Percentiles rank a stretch among this genome's conserved stretches.
phyloP scores from a whole-genome alignment of 169 alveolate species.

The Cryptosporidium andersoni region DNA sequence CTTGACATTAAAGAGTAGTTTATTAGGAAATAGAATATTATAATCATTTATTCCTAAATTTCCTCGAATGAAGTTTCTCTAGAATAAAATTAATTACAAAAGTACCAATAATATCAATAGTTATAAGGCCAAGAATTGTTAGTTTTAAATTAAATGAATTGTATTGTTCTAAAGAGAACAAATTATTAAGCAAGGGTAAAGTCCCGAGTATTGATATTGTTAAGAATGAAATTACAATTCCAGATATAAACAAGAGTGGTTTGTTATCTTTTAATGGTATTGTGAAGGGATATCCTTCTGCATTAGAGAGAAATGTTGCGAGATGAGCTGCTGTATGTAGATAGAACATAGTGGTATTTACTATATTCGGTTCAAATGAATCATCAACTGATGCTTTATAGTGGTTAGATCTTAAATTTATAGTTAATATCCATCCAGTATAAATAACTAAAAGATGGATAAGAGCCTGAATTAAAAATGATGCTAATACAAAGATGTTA shows the following conservation, averaged over 20 bases:
- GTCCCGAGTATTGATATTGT: conserved; percentile 72
- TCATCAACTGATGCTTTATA: conserved; percentile 82
- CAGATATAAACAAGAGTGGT: conserved; percentile 69
- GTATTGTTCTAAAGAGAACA: conserved; percentile 74
- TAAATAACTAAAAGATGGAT: conserved; percentile 79
- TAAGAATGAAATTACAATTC: conserved; percentile 49
- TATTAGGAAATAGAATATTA: no score
- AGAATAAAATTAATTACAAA: conserved; percentile 14
- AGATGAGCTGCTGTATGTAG: conserved; percentile 81
- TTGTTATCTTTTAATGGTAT: conserved; percentile 79
- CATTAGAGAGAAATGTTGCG: conserved; percentile 84
- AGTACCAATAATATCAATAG: conserved; percentile 49
- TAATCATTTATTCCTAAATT: no score
- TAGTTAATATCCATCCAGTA: conserved; percentile 83
- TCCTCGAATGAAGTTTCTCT: background rate
- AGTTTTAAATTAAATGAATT: background rate
- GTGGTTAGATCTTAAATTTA: conserved; percentile 61
- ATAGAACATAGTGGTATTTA: conserved; percentile 86
- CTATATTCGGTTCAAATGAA: conserved; percentile 85
- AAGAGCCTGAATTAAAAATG: conserved; percentile 79
- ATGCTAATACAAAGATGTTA: conserved; percentile 58
- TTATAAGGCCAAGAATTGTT: conserved; percentile 1
- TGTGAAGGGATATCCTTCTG: conserved; percentile 88
- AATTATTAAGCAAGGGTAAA: conserved; percentile 60
- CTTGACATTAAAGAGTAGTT: no score